Evolutionary conservation across 495 filamentous ascomycete species (phyloP), one percentile per base, ranked within the genome.

Genomic region (Cercophora newfieldiana): DNA sequence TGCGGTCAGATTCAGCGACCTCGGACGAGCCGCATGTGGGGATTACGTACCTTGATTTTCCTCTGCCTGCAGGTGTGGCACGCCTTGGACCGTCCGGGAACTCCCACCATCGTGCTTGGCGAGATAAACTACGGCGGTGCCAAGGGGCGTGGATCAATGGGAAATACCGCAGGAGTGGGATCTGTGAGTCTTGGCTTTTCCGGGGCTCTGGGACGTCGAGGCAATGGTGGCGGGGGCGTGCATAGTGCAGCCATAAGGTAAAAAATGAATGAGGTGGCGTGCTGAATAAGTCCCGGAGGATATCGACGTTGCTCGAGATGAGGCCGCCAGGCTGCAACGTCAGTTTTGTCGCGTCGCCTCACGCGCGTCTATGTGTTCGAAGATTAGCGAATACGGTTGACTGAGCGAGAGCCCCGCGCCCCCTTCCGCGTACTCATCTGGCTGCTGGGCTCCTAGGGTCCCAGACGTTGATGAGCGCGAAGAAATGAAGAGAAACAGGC

Each of bases 11-110:
- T 37, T 59, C 56, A 28, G 56, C 25, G 56, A n/a, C n/a, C n/a
- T n/a, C n/a, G n/a, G 30, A 33, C 14, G 56, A 37, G 56, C 26
- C 8, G 28, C 18, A 29, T 37, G 56, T n/a, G 29, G 58, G 31
- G 33, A 12, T 33, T 2, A 25, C 58, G 28, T 25, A 61, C 58
- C 58, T 26, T 61, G 8, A 61, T 25, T 44, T 48, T 37, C 58
- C 58, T 48, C 58, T 61, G 29, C 58, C 58, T 37, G 33, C 58
- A 61, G 19, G 33, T 61, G 29, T 24, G 28, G 58, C 58, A 61
- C 51, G 51, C 51, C n/a, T 54, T 54, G 51, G 51, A 54, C 10
- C 51, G 51, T 22, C 51, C 51, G 18, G 51, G 51, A 25, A 54
- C 51, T 16, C 51, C 51, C 51, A 54, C 51, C 51, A 54, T 54